Evolutionary conservation across 208 protist genomes (phyloP), one percentile per base, ranked within the genome.

Genomic region (Wallacemonas sp.): DNA sequence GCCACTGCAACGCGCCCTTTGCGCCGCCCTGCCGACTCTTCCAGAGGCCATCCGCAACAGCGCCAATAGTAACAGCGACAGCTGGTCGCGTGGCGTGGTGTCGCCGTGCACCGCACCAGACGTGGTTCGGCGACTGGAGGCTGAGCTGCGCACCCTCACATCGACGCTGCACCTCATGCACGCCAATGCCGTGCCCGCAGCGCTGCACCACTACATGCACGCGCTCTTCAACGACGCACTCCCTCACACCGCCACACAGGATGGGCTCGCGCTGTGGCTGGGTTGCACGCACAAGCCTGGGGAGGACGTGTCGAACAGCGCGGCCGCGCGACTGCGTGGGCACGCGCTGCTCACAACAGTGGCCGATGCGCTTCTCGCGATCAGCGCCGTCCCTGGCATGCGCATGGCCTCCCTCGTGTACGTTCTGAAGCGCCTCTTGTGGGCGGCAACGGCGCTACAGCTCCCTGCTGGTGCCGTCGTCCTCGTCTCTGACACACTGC

Each of bases 331-430:
- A 21, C 17, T 49, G 9, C 64, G 46, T 11, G 49, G 64, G 19
- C 24, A 61, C 64, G 43, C 33, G 52, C 60, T 80, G 29, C 64
- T 80, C 19, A 36, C 19, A 2, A 44, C 68, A 16, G 61, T 54
- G 1, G 52, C 61, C n/a, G 30, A 36, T 2, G 41, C 69, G 6
- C 43, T 80, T 8, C 69, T 64, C 2, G 32, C 49, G 17, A 36
- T 80, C 16, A 80, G 74, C 38, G 26, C 38, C 1, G 68, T 80
- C 2, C 69, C 74, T 17, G 46, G 65, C 32, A 71, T 80, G 68
- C 62, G 64, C 21, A 73, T 80, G 61, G 69, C 43, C 19, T 17
- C 43, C 6, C 68, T 68, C 69, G 63, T 68, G 33, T 32, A 44
- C n/a, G 65, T 74, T 34, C 58, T 72, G 52, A 81, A 72, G 24